phyloP scores from a whole-genome alignment of 2,329 filamentous ascomycete species.

The Tolypocladium inflatum region DNA sequence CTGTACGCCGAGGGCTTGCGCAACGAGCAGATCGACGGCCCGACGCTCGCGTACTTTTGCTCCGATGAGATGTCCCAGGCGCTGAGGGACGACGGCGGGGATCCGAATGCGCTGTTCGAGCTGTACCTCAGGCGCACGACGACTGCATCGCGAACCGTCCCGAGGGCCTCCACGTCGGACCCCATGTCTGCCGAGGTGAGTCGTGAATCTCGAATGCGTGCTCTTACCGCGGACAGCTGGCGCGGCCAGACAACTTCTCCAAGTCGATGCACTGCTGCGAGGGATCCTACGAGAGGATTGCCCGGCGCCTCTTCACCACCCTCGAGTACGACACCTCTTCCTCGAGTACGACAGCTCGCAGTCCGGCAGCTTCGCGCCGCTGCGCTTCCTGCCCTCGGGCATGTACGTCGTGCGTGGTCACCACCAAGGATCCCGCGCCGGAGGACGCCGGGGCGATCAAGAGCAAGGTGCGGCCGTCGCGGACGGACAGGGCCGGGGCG shows the following conservation, averaged over 20 bases:
- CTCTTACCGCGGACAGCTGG: not conserved
- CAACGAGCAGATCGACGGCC: conserved; percentile 53
- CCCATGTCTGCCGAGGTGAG: conserved; percentile 46
- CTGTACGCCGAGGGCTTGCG: conserved; percentile 45
- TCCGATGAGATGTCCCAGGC: conserved; percentile 56
- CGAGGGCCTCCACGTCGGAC: conserved; percentile 57
- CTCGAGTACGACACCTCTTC: conserved; percentile 52
- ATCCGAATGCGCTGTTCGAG: conserved; percentile 56
- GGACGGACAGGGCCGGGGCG: conserved; percentile 48
- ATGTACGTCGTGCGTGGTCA: conserved; percentile 54
- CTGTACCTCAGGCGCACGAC: conserved; percentile 66
- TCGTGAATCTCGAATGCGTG: conserved; percentile 13
- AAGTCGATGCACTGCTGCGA: conserved; percentile 55
- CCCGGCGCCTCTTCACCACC: conserved; percentile 48
- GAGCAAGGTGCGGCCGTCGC: conserved; percentile 47
- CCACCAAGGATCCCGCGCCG: conserved; percentile 48
- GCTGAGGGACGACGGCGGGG: conserved; percentile 45
- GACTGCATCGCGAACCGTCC: conserved; percentile 54
- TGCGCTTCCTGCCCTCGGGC: conserved; percentile 45
- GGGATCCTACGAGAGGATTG: conserved; percentile 54
- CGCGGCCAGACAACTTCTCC: conserved; percentile 47
- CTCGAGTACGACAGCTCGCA: conserved; percentile 51
- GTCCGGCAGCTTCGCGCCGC: conserved; percentile 52
- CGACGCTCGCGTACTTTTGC: conserved; percentile 58
- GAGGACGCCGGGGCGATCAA: conserved; percentile 47